Evolutionary conservation across 1,284 basidiomycete genomes (phyloP), one percentile per base, ranked within the genome.

Genomic region (Sporisorium graminicola): DNA sequence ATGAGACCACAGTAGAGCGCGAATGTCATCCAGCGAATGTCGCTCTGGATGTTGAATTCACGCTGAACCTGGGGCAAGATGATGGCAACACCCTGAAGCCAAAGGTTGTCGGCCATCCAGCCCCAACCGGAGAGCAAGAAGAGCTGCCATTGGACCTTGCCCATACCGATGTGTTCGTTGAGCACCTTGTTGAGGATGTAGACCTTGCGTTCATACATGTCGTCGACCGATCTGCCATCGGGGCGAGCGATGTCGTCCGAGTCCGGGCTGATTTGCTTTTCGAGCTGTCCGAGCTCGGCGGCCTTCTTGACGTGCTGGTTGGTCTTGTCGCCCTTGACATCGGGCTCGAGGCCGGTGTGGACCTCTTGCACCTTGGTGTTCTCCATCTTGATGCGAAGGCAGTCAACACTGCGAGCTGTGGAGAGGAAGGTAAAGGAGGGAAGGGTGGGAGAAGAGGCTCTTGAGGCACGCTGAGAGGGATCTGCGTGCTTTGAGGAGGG

Each of bases 101-200:
- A 83, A 8, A 83, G 53, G 67, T 83, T 85, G 62, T 83, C 82
- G 27, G 79, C 67, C 59, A 83, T 69, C 79, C 79, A 82, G 44
- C 81, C 79, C 52, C 79, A 78, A 52, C 81, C 81, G 29, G 78
- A 68, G 24, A 80, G 77, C 47, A 77, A 54, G 50, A 82, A 74
- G 37, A 79, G 65, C 60, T 80, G 78, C 80, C 80, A 82, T 57
- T 77, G 75, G 13, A 77, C 66, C 67, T 79, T 78, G 65, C 82
- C 82, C 82, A 84, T 83, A 46, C 81, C 81, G 31, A 84, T 82
- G 49, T 84, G 66, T 40, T 85, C 82, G 68, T 83, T 83, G 68
- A 85, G 81, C 42, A 84, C 78, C 65, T 78, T 76, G 77, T 85
- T 85, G 61, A 85, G 63, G 47, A 85, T 81, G 62, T 80, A 84